Conservation (phyloP, 2,329 filamentous ascomycete genomes). For the Alternaria sp. region DNA sequence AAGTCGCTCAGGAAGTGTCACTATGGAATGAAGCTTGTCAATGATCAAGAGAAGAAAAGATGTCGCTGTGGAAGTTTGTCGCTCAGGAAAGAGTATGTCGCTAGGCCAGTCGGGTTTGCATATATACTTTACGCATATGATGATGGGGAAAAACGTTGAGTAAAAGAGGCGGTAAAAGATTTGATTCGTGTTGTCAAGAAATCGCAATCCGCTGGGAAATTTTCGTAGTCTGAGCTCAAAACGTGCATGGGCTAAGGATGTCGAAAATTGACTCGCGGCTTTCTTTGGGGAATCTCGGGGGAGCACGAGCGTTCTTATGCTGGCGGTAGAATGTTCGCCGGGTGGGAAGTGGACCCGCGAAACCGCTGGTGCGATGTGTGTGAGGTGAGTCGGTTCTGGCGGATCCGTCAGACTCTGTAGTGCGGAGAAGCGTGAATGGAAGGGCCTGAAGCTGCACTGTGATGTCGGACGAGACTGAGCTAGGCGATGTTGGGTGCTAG, state of each 20-base stretch:
- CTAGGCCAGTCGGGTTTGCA: conserved; percentile 15
- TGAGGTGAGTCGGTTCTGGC: conserved; percentile 13
- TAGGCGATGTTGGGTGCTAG: conserved; percentile 11
- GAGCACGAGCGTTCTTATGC: conserved; percentile 31
- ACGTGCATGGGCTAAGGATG: conserved; percentile 13
- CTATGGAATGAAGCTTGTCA: conserved; percentile 17
- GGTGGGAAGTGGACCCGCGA: conserved; percentile 13
- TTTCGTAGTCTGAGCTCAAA: conserved; percentile 18
- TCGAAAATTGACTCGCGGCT: conserved; percentile 13
- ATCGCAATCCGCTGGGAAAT: conserved; percentile 23
- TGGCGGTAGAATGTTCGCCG: conserved; percentile 16
- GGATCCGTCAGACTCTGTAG: conserved; percentile 17
- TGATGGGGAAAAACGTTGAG: conserved; percentile 1
- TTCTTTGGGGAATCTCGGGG: conserved; percentile 18
- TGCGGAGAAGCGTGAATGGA: conserved; percentile 27
- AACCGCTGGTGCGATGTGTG: conserved; percentile 9
- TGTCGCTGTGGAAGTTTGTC: conserved; percentile 24
- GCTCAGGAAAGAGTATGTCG: conserved; percentile 19
- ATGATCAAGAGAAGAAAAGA: conserved; percentile 4
- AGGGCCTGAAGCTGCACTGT: conserved; percentile 18
- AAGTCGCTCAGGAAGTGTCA: conserved; percentile 23
- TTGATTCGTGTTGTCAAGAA: conserved; percentile 23
- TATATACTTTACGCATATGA: conserved; percentile 27
- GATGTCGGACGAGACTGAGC: conserved; percentile 21
- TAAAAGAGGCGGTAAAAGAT: conserved; percentile 19